A percentile compares a stretch with the other conserved stretches of the same genome.
Conservation (phyloP, 257 asterid genomes). For the Jacaranda copaia region DNA sequence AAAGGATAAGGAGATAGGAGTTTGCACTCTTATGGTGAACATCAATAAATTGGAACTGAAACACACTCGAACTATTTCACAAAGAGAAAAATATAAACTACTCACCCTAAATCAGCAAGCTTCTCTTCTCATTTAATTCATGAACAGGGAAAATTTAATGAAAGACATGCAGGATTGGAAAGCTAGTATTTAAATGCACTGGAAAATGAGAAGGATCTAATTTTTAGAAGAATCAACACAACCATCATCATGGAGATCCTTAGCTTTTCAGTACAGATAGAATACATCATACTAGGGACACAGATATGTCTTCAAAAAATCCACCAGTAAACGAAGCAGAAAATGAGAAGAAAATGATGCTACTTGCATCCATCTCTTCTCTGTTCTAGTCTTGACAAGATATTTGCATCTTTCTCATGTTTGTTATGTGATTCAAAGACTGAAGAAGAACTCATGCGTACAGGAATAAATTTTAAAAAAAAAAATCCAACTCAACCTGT, state of each 20-base stretch:
- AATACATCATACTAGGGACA: conserved; percentile 5
- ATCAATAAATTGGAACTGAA: conserved; percentile 17
- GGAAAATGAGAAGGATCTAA: background rate
- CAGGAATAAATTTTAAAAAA: background rate
- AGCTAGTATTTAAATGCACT: conserved; percentile 13
- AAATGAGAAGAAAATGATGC: conserved; percentile 6
- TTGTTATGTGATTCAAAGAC: background rate
- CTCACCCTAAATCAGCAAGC: conserved; percentile 8
- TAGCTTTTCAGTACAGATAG: background rate
- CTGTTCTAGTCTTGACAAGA: conserved; percentile 6
- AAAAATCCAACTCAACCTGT: too few species aligned
- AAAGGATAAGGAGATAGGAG: background rate
- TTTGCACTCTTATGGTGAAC: conserved; percentile 18
- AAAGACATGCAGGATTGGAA: conserved; percentile 10
- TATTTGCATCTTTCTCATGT: background rate
- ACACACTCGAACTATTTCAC: conserved; percentile 6
- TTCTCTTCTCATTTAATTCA: background rate
- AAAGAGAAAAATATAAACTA: conserved; percentile 11
- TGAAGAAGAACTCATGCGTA: conserved; percentile 9
- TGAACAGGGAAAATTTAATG: background rate
- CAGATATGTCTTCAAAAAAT: background rate
- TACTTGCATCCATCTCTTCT: conserved; percentile 17
- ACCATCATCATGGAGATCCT: background rate
- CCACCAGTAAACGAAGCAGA: background rate
- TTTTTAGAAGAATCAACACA: conserved; percentile 6